Base-by-base conservation (phyloP, 768 basidiomycete genomes). In the Scleroderma citrinum region DNA sequence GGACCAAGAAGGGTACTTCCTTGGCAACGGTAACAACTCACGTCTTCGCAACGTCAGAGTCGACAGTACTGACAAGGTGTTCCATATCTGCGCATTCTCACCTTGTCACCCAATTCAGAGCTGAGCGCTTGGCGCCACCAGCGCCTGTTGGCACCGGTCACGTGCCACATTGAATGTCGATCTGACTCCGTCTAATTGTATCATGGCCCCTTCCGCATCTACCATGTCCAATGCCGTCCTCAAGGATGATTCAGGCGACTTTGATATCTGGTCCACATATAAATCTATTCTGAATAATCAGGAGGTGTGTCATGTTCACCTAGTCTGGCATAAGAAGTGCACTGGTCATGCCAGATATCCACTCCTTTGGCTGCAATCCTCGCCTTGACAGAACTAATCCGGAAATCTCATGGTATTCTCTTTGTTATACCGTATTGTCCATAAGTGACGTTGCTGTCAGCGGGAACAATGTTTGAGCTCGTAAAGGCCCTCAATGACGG, bases 381-480 rank as follows among this genome's bases (percentile, higher is more conserved):
- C 19, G 80, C 92, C 12, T 73, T 96, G 42, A 85, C 91, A 3
- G 81, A 93, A 61, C 72, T 92, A 30, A 82, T 96, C 53, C 77
- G 87, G 55, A 74, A 80, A 51, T 92, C 92, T 23, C 76, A 83
- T 66, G 87, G 90, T 87, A 63, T n/a, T 2, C 58, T 72, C 59
- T 39, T 4, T 43, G 48, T 46, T 13, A 29, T 46, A 3, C 36
- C 20, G 0, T 35, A 44, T 26, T 49, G 17, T 34, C 12, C 45
- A 34, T 24, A 23, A 53, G 47, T 59, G 20, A 49, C 47, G 29
- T 44, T 11, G 12, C 49, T 17, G 42, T 26, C 60, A 91, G 91
- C 89, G 43, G 88, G 83, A 2, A 96, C 93, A 19, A 93, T 92
- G 85, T 90, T 86, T 57, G 95, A 99, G 66, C 82, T 98, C 24